These are phyloP conservation scores for Allantophomopsis lycopodina DNA, from an alignment of 2,329 filamentous ascomycete genomes.

Conservation along the genomic window DNA sequence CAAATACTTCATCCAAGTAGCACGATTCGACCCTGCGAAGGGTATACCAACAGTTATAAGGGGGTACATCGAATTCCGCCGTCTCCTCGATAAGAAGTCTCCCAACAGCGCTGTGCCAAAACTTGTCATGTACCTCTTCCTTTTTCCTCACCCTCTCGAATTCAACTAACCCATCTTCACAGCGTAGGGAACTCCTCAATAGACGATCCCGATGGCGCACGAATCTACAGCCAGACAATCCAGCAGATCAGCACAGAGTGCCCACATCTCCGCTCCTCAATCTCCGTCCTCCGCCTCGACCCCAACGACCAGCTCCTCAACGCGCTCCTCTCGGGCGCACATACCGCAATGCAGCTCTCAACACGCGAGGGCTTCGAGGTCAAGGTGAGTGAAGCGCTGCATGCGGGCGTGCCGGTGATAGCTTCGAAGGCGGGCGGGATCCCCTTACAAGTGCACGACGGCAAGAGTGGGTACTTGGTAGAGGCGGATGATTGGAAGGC, in stretches of 20 bases:
- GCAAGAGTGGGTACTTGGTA: conserved; percentile 62
- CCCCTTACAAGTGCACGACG: conserved; percentile 61
- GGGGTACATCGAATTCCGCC: conserved; percentile 60
- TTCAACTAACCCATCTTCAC: background rate
- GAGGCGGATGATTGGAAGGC: conserved; percentile 54
- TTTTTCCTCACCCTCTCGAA: background rate
- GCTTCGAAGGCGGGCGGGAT: conserved; percentile 68
- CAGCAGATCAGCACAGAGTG: conserved; percentile 50
- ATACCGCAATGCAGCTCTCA: conserved; percentile 65
- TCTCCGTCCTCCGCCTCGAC: conserved; percentile 64
- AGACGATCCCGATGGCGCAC: conserved; percentile 64
- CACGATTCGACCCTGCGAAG: conserved; percentile 74
- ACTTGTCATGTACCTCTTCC: conserved; percentile 41
- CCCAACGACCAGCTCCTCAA: conserved; percentile 74
- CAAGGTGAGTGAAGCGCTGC: conserved; percentile 72
- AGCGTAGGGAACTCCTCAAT: conserved; percentile 63
- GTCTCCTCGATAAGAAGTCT: conserved; percentile 30
- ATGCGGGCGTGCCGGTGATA: conserved; percentile 68
- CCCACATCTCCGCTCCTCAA: conserved; percentile 44
- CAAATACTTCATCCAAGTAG: conserved; percentile 68
- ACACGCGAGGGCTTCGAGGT: conserved; percentile 77
- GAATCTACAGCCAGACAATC: conserved; percentile 61
- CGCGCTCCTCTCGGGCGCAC: conserved; percentile 56
- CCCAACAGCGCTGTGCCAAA: conserved; percentile 41
- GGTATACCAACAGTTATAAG: conserved; percentile 68